Evolutionary conservation across 2,329 filamentous ascomycete species (phyloP).

Genomic region (Alternaria tenuissima): DNA sequence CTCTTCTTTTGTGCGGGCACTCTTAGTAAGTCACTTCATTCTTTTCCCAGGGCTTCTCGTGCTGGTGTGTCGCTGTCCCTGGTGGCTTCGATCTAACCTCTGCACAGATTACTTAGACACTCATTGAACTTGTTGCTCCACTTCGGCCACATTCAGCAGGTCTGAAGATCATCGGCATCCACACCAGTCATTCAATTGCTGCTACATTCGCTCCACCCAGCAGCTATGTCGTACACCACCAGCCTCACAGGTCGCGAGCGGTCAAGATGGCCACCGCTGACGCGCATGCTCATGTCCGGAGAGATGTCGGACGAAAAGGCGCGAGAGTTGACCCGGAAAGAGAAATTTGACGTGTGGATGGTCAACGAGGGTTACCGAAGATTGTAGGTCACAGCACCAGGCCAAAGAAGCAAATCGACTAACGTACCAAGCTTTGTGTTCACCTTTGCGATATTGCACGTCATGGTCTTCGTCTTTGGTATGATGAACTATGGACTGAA

Average conservation of each 20-base stretch:
- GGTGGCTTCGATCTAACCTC: slow-evolving; percentile 27
- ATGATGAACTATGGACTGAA: slow-evolving; percentile 83
- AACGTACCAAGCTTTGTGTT: slow-evolving; percentile 72
- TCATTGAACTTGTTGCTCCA: slow-evolving; percentile 37
- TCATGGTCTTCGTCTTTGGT: slow-evolving; percentile 80
- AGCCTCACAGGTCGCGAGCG: slow-evolving; percentile 64
- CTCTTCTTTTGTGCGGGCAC: slow-evolving; percentile 52
- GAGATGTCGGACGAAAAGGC: slow-evolving; percentile 80
- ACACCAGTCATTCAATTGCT: slow-evolving; percentile 30
- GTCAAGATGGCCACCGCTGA: slow-evolving; percentile 82
- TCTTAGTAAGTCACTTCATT: slow-evolving; percentile 41
- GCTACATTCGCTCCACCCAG: slow-evolving; percentile 17
- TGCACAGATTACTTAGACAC: slow-evolving; percentile 41
- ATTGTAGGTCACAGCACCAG: slow-evolving; percentile 66
- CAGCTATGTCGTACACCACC: slow-evolving; percentile 43
- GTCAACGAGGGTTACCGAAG: slow-evolving; percentile 85
- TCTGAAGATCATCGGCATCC: slow-evolving; percentile 47
- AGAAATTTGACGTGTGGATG: slow-evolving; percentile 87
- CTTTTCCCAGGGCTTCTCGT: slow-evolving; percentile 11
- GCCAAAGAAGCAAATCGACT: slow-evolving; percentile 21
- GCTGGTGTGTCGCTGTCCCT: slow-evolving; percentile 15
- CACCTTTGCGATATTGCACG: slow-evolving; percentile 75
- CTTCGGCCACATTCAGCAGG: slow-evolving; percentile 50
- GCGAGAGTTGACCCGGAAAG: slow-evolving; percentile 71
- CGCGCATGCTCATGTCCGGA: slow-evolving; percentile 81